These are phyloP conservation scores for Populus davidiana DNA, from an alignment of 345 rosid species.

Conservation along the genomic window DNA sequence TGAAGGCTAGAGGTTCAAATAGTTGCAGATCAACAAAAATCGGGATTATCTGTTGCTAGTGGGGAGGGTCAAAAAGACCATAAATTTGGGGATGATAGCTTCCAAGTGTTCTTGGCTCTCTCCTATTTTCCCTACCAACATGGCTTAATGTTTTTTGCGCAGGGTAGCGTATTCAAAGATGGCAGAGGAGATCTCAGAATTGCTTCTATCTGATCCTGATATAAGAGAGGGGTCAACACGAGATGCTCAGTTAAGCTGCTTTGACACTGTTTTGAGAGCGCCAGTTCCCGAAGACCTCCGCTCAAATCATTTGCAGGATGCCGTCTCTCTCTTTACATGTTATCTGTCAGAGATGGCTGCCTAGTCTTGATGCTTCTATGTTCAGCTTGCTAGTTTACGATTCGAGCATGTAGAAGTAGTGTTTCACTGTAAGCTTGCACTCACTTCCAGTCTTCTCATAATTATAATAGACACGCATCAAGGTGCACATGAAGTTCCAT, in stretches of 20 bases:
- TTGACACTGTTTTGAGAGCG: conserved; percentile 56
- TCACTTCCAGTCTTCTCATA: too few species aligned
- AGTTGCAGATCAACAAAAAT: too few species aligned
- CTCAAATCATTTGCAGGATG: conserved; percentile 79
- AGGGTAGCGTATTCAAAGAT: conserved; percentile 83
- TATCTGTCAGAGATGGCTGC: conserved; percentile 66
- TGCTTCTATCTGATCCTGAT: conserved; percentile 54
- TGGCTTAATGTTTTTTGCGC: conserved; percentile 13
- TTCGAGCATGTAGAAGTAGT: not conserved
- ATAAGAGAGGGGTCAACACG: conserved; percentile 41
- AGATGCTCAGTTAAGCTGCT: conserved; percentile 71
- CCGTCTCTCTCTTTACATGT: conserved; percentile 68
- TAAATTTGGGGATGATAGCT: too few species aligned
- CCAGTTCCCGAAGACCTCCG: conserved; percentile 72
- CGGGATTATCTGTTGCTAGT: too few species aligned
- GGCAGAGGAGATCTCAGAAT: conserved; percentile 67
- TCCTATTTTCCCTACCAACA: not conserved
- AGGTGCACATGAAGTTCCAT: too few species aligned
- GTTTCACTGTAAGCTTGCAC: not conserved
- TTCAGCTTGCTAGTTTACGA: not conserved
- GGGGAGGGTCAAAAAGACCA: too few species aligned
- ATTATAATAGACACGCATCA: too few species aligned
- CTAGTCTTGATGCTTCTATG: not conserved
- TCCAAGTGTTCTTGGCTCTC: too few species aligned
- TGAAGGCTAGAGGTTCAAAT: too few species aligned